Evolutionary conservation across 2,329 filamentous ascomycete genomes (phyloP), one percentile per base, ranked within the genome.

Genomic region (Paracamarosporium sp.): DNA sequence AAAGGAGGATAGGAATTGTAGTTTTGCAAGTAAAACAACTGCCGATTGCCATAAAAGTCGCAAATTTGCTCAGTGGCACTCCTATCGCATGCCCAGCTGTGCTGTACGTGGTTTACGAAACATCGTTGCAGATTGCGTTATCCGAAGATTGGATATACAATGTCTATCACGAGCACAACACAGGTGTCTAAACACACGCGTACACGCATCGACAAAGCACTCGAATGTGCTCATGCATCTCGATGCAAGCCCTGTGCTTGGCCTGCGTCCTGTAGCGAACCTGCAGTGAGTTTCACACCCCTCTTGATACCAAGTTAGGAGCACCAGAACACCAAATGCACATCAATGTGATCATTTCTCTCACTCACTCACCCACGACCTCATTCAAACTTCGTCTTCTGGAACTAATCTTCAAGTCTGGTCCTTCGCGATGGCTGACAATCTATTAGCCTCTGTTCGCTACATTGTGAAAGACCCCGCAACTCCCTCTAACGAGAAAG

Each of bases 361-460:
- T n/a, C 24, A 28, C 25, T 6, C 22, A 20, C 4, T 8, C 5
- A 27, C 13, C 6, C n/a, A 17, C 12, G 4, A 9, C 24, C 20
- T 11, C 5, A 7, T 36, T n/a, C n/a, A 11, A 3, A 20, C 11
- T 11, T 4, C 15, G 11, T 36, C 9, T 5, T 5, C 22, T 40
- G 5, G 15, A 5, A 13, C 12, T 25, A 4, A 30, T n/a, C 15
- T 28, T 9, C 13, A 20, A 38, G 15, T 20, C 17, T 30, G 5
- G 9, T 20, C 40, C 31, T 40, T 9, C 28, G 55, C 17, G 13
- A 59, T 59, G 56, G n/a, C 31, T 1, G 50, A 57, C 30, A 50
- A 55, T 5, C 30, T 57, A 17, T 12, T 57, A 13, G 47, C 53
- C 20, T 44, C 54, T 3, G 46, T 60, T 36, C 47, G 57, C 55